Percentiles rank a stretch among this genome's conserved stretches.
Evolutionary conservation across 1,284 basidiomycete species (phyloP).

Genomic region (Ceratobasidium sp.): DNA sequence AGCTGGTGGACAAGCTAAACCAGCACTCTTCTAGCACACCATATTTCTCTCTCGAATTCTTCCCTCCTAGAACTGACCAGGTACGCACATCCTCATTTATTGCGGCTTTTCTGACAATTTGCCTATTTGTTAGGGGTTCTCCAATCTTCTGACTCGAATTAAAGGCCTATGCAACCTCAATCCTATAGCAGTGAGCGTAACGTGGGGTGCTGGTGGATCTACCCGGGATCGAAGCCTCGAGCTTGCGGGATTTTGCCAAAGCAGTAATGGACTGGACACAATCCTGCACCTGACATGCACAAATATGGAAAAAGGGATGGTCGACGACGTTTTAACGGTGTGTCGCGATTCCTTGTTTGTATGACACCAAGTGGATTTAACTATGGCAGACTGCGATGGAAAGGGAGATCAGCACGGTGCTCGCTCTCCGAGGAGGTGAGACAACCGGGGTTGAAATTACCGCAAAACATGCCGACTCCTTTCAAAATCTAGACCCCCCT

Average conservation of each 20-base stretch:
- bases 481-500: constrained; percentile 80
- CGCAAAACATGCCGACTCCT: neutral
- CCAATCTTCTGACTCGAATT: constrained; percentile 86
- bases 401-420: constrained; percentile 88
- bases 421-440: constrained; percentile 90
- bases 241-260: constrained; percentile 79
- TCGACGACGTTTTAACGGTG: constrained; percentile 88
- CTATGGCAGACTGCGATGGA: constrained; percentile 77
- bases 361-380: constrained; percentile 4
- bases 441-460: neutral
- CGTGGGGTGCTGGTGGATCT: constrained; percentile 97
- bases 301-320: constrained; percentile 90
- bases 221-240: constrained; percentile 91
- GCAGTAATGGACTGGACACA: constrained; percentile 81
- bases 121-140: constrained; percentile 71
- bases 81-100: constrained; percentile 57
- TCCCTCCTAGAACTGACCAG: constrained; percentile 93
- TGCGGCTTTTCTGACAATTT: neutral
- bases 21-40: constrained; percentile 62
- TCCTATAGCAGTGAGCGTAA: constrained; percentile 87
- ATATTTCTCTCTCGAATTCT: constrained; percentile 94
- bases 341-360: constrained; percentile 47
- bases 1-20: constrained; percentile 74
- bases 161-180: constrained; percentile 75
- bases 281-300: constrained; percentile 98